Base-by-base conservation (phyloP, 129 eudicot species). In the Dittrichia graveolens region DNA sequence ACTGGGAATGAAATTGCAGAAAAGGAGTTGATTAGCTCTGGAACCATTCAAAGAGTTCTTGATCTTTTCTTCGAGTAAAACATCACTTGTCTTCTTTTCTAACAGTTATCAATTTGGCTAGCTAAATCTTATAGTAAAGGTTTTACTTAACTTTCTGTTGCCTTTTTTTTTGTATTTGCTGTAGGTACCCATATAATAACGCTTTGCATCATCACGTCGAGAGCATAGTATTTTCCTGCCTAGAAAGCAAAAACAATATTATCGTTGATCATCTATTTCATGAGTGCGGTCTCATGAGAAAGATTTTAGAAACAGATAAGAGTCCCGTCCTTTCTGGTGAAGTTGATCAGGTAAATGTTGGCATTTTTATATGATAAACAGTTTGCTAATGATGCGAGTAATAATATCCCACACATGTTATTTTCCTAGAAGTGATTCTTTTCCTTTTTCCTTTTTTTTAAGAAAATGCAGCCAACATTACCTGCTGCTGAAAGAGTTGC, bases 131-230 rank as follows among this genome's bases (percentile, higher is more conserved):
- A 54, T n/a, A n/a, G n/a, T n/a, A n/a, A n/a, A 39, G 39, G 44
- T 69, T 4, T 15, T 49, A 49, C 19, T 15, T 55, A 42, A 18
- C 35, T 37, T 52, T 63, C 3, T 46, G 7, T 56, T 55, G 15
- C 10, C 16, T 6, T 15, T 6, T 49, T 14, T 65, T 39, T 0
- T 89, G 64, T 80, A 92, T 49, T 14, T 69, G 34, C 1, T 89
- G 64, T 80, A 92, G 97, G 97, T 92, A 92, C 69, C 96, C 96
- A 0, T 92, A 69, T 84, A 88, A 92, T 69, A 92, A 89, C 73
- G 91, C 94, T 43, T 80, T 92, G 71, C 97, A 92, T 79, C 97
- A 92, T 85, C 97, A 92, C 73, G 96, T 92, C 8, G 96, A 92
- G 81, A 92, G 97, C 69, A 88, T 92, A 48, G 71, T 88, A 78